phyloP scores from a whole-genome alignment of 345 rosid genomes.

The Eucalyptus curtisii region DNA sequence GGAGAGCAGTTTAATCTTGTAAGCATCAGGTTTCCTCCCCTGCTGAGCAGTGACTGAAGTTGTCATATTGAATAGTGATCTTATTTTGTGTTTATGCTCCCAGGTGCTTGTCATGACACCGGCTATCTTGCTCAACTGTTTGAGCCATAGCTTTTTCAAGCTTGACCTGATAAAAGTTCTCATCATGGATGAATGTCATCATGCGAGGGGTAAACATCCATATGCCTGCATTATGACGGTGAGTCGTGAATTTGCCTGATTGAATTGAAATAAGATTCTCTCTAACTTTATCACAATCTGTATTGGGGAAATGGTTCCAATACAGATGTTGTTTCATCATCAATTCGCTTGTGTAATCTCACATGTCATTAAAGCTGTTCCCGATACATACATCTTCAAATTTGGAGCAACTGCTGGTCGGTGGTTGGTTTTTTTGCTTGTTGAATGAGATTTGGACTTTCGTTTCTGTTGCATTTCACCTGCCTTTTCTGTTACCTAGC shows the following conservation, averaged over 20 bases:
- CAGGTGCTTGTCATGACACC: slow-evolving; percentile 98
- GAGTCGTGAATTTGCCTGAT: slow-evolving; percentile 10
- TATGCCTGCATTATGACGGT: slow-evolving; percentile 82
- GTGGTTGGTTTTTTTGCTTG: background rate
- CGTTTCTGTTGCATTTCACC: background rate
- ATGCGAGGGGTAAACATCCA: slow-evolving; percentile 55
- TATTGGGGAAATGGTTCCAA: background rate
- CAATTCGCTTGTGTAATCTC: background rate
- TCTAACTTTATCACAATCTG: background rate
- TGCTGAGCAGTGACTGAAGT: background rate
- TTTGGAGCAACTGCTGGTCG: background rate
- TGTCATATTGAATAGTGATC: background rate
- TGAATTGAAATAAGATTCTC: background rate
- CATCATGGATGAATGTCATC: slow-evolving; percentile 92
- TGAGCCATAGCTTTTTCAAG: slow-evolving; percentile 55
- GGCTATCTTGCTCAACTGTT: slow-evolving; percentile 54
- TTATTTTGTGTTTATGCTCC: background rate
- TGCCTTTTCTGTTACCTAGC: background rate
- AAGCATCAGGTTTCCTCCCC: background rate
- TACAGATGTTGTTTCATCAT: background rate
- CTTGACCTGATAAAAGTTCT: slow-evolving; percentile 59
- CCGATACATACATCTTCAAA: background rate
- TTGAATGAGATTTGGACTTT: background rate
- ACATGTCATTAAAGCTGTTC: background rate
- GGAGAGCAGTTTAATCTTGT: background rate